Base-by-base conservation (phyloP, 208 protist genomes). In the Polymyxa betae region DNA sequence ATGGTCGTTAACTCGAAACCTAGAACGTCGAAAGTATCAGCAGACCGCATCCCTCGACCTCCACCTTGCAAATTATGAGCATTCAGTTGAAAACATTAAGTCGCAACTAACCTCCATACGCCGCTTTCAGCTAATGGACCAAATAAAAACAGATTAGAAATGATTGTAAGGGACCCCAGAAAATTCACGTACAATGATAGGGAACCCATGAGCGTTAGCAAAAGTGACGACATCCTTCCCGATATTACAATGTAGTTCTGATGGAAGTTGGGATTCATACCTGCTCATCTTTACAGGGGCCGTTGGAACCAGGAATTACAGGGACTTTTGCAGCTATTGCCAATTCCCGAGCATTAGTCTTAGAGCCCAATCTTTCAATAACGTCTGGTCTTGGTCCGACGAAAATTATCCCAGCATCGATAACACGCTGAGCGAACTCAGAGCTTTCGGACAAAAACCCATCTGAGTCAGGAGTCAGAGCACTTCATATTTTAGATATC, bases 1-100 rank as follows among this genome's bases (percentile, higher is more conserved):
- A 43, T 20, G 72, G n/a, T 82, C 35, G 35, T 5, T 20, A n/a
- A 43, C n/a, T 40, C 10, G 72, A n/a, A n/a, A n/a, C n/a, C n/a
- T n/a, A n/a, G n/a, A n/a, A n/a, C n/a, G n/a, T n/a, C 5, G 40
- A 82, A 20, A 82, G 16, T 20, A 43, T 5, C 5, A 82, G 16
- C 72, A 82, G 16, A 82, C 72, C 93, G 90, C 93, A 95, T 95
- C 20, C 94, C 94, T 0, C 93, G 91, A 0, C 93, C 93, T 46
- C 92, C 92, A 38, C 91, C 92, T 45, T 32, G 16, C 24, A 60
- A 5, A 24, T 60, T 60, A 60, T 60, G 49, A 60, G 12, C 24
- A 24, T 24, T 60, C 24, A 24, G 24, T 60, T 29, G 49, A 60
- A 60, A 60, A 24, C 12, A 29, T 60, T 60, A 5, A 60, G 24